Conservation (phyloP, 129 eudicot species). For the Pittosporum tobira region DNA sequence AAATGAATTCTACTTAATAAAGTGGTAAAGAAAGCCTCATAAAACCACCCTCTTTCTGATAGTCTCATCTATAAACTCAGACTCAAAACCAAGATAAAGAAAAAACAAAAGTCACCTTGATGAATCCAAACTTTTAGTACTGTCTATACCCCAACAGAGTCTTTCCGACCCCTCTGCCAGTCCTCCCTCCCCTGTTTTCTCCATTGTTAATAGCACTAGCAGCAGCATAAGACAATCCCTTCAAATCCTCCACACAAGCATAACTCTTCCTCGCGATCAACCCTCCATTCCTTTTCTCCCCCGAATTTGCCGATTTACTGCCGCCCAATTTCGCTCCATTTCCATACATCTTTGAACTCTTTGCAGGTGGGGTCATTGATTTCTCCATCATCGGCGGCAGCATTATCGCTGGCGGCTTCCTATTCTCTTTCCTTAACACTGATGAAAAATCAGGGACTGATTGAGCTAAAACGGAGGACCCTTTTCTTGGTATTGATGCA, state of each 20-base stretch:
- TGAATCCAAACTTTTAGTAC: slow-evolving; percentile 16
- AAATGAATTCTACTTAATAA: background rate
- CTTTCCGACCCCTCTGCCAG: slow-evolving; percentile 32
- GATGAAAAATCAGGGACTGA: slow-evolving; percentile 79
- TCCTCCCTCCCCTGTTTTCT: slow-evolving; percentile 40
- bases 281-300: slow-evolving; percentile 63
- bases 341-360: slow-evolving; percentile 45
- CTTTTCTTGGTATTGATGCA: slow-evolving; percentile 24
- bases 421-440: slow-evolving; percentile 63
- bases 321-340: slow-evolving; percentile 42
- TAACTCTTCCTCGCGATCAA: slow-evolving; percentile 63
- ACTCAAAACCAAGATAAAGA: background rate
- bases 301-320: slow-evolving; percentile 65
- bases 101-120: background rate
- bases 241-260: slow-evolving; percentile 63
- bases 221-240: slow-evolving; percentile 46
- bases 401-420: slow-evolving; percentile 43
- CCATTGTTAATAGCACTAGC: slow-evolving; percentile 51
- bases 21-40: background rate
- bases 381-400: slow-evolving; percentile 52
- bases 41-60: background rate
- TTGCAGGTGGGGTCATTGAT: slow-evolving; percentile 61
- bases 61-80: background rate
- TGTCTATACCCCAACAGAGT: slow-evolving; percentile 51
- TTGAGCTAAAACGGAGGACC: slow-evolving; percentile 58